These are phyloP conservation scores for Morella rubra DNA, from an alignment of 306 rosid species.

Conservation along the genomic window DNA sequence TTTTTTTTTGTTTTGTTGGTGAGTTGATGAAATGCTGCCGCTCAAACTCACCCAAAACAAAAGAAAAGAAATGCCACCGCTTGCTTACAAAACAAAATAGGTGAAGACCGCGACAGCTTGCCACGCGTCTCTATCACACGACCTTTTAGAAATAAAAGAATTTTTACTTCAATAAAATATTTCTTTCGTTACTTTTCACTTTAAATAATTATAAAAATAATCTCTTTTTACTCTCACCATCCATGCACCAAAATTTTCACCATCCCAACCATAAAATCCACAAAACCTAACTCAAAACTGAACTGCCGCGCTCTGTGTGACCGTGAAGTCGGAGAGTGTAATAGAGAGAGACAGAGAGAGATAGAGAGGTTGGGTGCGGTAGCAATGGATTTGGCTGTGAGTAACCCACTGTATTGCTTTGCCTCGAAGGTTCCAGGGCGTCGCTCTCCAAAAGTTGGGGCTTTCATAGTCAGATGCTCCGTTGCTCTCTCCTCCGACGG, in stretches of 20 bases:
- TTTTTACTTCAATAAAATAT: no score
- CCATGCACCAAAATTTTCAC: no score
- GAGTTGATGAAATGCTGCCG: no score
- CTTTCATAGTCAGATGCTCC: conserved; percentile 48
- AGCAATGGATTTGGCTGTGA: conserved; percentile 36
- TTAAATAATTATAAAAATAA: no score
- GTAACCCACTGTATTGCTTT: conserved; percentile 24
- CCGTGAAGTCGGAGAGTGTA: neutral
- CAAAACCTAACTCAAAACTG: neutral
- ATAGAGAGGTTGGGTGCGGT: conserved; percentile 38
- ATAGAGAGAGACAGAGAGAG: no score
- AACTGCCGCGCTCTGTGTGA: neutral
- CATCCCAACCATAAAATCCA: neutral
- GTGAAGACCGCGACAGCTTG: neutral
- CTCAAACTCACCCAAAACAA: no score
- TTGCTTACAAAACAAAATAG: no score
- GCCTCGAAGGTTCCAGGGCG: conserved; percentile 12
- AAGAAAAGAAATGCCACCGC: no score
- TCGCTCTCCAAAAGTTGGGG: conserved; percentile 24
- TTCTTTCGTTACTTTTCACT: no score
- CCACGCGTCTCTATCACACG: neutral
- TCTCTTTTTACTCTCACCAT: no score
- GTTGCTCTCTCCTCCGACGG: conserved; percentile 15
- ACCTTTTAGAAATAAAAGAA: no score
- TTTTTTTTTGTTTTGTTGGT: no score